phyloP scores from a whole-genome alignment of 257 asterid species.

The Ocimum tenuiflorum region DNA sequence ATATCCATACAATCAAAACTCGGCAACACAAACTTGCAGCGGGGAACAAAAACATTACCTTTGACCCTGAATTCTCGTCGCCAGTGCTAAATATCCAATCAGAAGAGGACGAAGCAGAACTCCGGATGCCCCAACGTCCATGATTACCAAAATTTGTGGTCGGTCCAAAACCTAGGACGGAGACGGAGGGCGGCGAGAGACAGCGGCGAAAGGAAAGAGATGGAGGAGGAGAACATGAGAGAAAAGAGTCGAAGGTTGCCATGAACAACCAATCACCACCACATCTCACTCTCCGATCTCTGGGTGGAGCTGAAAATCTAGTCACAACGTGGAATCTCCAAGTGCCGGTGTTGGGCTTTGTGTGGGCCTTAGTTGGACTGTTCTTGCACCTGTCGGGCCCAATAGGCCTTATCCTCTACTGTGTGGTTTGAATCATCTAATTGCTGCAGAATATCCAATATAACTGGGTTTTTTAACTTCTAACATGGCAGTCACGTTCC shows the following conservation, averaged over 20 bases:
- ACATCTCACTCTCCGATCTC: constrained; percentile 28
- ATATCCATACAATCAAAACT: background rate
- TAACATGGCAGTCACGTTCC: too few relatives aligned
- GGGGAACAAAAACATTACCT: constrained; percentile 29
- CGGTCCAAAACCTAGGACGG: constrained; percentile 16
- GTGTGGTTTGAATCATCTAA: background rate
- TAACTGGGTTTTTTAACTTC: too few relatives aligned
- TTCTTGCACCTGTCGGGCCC: constrained; percentile 7
- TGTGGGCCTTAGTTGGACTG: constrained; percentile 10
- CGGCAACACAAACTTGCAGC: background rate
- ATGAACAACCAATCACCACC: constrained; percentile 48
- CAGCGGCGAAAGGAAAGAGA: constrained; percentile 15
- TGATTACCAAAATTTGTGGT: constrained; percentile 8
- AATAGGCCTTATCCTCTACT: constrained; percentile 12
- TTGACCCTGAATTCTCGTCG: constrained; percentile 37
- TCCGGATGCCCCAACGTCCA: constrained; percentile 23
- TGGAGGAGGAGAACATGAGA: constrained; percentile 33
- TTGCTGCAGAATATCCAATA: too few relatives aligned
- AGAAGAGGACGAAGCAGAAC: constrained; percentile 40
- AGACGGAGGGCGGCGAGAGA: constrained; percentile 13
- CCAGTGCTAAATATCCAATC: constrained; percentile 31
- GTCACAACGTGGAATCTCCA: too few relatives aligned
- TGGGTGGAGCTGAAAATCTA: too few relatives aligned
- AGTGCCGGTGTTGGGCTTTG: constrained; percentile 16
- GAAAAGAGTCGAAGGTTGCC: constrained; percentile 65